A percentile compares a stretch with the other conserved stretches of the same genome.
phyloP scores from a whole-genome alignment of 805 yeast genomes.

The Candida vaughaniae region DNA sequence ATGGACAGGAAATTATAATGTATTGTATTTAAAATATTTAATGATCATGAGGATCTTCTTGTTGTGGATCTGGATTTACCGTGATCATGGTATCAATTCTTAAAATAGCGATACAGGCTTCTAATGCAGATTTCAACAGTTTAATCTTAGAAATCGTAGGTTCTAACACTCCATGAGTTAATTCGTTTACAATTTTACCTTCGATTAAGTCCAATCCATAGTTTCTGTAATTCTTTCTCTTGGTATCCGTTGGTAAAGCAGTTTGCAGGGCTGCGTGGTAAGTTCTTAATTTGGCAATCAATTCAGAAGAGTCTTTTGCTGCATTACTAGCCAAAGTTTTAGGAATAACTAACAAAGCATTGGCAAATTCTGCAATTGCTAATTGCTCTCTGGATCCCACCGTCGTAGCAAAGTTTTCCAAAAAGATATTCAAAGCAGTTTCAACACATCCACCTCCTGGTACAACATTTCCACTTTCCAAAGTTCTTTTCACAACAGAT shows the following conservation, averaged over 20 bases:
- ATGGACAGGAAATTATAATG: background rate
- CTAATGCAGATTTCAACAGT: constrained; percentile 91
- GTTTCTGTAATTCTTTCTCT: constrained; percentile 82
- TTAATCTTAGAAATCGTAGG: constrained; percentile 93
- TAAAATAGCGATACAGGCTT: constrained; percentile 95
- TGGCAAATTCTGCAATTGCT: constrained; percentile 97
- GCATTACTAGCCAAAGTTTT: constrained; percentile 96
- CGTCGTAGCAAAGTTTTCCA: constrained; percentile 96
- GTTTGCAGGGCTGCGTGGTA: constrained; percentile 94
- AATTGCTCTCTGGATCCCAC: constrained; percentile 96
- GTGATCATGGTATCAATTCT: constrained; percentile 98
- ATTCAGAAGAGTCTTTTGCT: constrained; percentile 93
- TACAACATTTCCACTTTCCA: constrained; percentile 90
- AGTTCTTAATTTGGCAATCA: constrained; percentile 92
- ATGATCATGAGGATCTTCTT: constrained; percentile 90
- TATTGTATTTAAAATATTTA: constrained; percentile 20
- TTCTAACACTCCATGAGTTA: constrained; percentile 84
- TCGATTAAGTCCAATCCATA: constrained; percentile 90
- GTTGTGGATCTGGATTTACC: constrained; percentile 92
- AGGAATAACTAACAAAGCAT: constrained; percentile 86
- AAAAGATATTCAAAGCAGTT: constrained; percentile 87
- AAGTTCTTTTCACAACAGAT: constrained; percentile 91
- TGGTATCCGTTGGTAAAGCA: constrained; percentile 77
- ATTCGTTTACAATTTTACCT: constrained; percentile 89
- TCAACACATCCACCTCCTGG: constrained; percentile 99